Percentiles rank a stretch among this genome's conserved stretches.
Evolutionary conservation across 371 early-diverging fungal genomes (phyloP).

Genomic region (Nematocida sp.): DNA sequence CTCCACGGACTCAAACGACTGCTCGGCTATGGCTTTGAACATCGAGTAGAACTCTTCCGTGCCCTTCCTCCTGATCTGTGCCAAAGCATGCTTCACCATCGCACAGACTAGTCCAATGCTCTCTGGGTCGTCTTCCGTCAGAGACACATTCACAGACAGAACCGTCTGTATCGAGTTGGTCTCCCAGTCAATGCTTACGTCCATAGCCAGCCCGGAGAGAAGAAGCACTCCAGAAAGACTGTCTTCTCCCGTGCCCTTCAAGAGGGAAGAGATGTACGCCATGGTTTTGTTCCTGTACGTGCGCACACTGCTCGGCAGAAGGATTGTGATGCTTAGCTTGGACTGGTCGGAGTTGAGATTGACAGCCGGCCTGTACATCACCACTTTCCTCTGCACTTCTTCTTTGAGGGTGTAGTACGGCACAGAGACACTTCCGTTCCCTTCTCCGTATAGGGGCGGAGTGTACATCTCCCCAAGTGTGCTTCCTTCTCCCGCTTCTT

Average conservation of each 20-base stretch:
- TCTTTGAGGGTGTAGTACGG: neutral
- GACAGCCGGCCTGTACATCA: constrained; percentile 48
- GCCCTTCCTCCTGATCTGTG: neutral
- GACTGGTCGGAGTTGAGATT: constrained; percentile 25
- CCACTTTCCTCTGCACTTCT: constrained; percentile 39
- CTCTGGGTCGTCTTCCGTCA: constrained; percentile 33
- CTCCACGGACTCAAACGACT: constrained; percentile 50
- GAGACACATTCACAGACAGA: constrained; percentile 38
- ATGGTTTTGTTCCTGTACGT: constrained; percentile 49
- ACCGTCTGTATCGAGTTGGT: constrained; percentile 27
- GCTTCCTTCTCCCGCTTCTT: neutral
- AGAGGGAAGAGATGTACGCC: constrained; percentile 37
- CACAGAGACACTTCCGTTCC: no score
- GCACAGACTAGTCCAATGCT: constrained; percentile 8
- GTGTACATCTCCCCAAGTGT: neutral
- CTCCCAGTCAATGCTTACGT: constrained; percentile 12
- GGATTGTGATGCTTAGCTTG: constrained; percentile 33
- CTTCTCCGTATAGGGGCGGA: neutral
- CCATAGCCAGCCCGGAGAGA: constrained; percentile 36
- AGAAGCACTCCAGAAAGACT: constrained; percentile 50
- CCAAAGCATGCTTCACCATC: constrained; percentile 37
- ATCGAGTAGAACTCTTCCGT: constrained; percentile 37
- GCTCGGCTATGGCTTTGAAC: constrained; percentile 21
- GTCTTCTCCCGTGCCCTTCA: constrained; percentile 39
- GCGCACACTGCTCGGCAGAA: constrained; percentile 24